Conservation (phyloP, 345 rosid species). For the Barbarea vulgaris region DNA sequence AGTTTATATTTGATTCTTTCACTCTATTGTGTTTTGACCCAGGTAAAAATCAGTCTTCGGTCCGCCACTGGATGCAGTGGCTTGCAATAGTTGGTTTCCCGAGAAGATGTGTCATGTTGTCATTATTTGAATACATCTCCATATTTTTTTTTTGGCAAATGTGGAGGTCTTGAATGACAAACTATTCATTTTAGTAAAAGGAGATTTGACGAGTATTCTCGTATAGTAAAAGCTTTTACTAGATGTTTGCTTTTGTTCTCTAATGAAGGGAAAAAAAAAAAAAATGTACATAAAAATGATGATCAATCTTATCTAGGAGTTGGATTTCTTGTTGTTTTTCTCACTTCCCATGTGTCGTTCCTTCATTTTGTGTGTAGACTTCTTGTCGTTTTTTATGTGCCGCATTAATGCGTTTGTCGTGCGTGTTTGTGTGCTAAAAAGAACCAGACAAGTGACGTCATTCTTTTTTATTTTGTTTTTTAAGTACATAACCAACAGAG, state of each 20-base stretch:
- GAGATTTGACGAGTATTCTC: too few relatives aligned
- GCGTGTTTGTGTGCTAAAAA: conserved; percentile 34
- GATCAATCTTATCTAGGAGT: neutral
- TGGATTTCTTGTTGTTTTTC: conserved; percentile 22
- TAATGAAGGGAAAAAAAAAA: neutral
- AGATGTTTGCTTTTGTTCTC: conserved; percentile 3
- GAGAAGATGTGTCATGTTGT: too few relatives aligned
- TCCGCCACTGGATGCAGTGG: too few relatives aligned
- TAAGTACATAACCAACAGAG: conserved; percentile 29
- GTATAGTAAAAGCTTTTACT: too few relatives aligned
- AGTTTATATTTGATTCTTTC: too few relatives aligned
- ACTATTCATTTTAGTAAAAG: too few relatives aligned
- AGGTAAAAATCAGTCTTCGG: too few relatives aligned
- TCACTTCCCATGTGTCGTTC: conserved; percentile 19
- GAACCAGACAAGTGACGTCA: conserved; percentile 35
- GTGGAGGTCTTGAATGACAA: too few relatives aligned
- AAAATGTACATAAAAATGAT: conserved; percentile 21
- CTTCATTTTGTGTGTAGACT: conserved; percentile 18
- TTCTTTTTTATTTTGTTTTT: conserved; percentile 27
- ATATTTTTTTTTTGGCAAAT: too few relatives aligned
- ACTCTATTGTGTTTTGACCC: too few relatives aligned
- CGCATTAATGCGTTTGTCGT: conserved; percentile 6
- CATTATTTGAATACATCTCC: too few relatives aligned
- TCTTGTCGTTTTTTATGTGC: conserved; percentile 31
- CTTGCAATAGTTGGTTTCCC: too few relatives aligned